Evolutionary conservation across 2,329 filamentous ascomycete species (phyloP), one percentile per base, ranked within the genome.

Genomic region (Leptodontidium sp.): DNA sequence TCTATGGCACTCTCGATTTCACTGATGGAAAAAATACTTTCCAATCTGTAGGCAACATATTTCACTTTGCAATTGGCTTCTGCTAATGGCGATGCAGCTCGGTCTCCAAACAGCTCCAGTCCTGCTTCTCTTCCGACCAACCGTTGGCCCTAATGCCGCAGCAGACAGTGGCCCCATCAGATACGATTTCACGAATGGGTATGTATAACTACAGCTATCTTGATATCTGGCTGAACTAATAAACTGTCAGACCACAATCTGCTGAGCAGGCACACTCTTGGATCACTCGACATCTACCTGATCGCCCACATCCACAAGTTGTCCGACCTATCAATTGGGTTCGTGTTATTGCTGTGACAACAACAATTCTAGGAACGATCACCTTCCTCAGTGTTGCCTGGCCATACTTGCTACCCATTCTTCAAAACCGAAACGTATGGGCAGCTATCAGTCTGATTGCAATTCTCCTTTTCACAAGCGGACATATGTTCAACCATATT

Each of bases 401-500:
- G 75, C 93, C 93, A 6, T 97, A 94, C 76, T 77, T 98, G 14
- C 78, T 95, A 12, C 95, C 95, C 2, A 77, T 98, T 69, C 80
- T 98, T 45, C 93, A 94, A 80, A 98, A 91, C 84, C 91, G 95
- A 75, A 98, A 97, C 77, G 82, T 98, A 21, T 99, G 96, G 96
- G 94, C 95, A 29, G 93, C 92, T 26, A 81, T 97, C 76, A 97
- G 92, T 80, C 84, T 99, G 74, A 94, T 98, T 76, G 86, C 90
- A 15, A 94, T 99, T 71, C 87, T 99, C 52, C 85, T 98, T 68
- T 99, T 98, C 82, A 98, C 92, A 58, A 96, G 92, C 75, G 97
- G 96, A 49, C 94, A 98, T 82, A 99, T 99, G 97, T 99, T 97
- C 87, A 99, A 98, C 81, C 94, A 98, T 78, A 99, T 99, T 78